Base-by-base conservation (phyloP, 805 yeast species). In the Yamadazyma kitorensis region DNA sequence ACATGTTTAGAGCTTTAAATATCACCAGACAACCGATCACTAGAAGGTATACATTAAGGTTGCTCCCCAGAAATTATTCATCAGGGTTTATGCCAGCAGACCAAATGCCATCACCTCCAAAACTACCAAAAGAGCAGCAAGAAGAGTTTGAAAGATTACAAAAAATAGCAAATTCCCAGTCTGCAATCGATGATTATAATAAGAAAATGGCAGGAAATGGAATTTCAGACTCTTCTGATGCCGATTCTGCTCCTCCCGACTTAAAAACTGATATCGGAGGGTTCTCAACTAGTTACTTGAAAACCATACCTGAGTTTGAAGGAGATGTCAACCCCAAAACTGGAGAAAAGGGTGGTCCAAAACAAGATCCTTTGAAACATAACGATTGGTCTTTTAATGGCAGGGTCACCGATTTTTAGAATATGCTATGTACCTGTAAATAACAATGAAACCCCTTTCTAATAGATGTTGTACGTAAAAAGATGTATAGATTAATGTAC, bases 311-410 rank as follows among this genome's bases (percentile, higher is more conserved):
- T 2, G 98, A 93, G 52, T 93, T 93, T 54, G 96, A 89, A 59
- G 98, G 98, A 1, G 89, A 88, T 42, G 78, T 72, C 12, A 93
- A 93, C 54, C 98, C 98, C 0, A 74, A 68, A 38, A 93, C 98
- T 1, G 98, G 98, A 3, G 98, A 93, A 61, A 70, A 82, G 15
- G 96, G 96, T 30, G 98, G 98, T 0, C 98, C 98, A 17, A 93
- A 93, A 53, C 98, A 93, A 58, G 97, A 93, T 53, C 98, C 98
- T 0, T 70, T 87, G 44, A 78, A 80, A 49, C 91, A 86, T 49
- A 88, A 88, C 12, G 59, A 59, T 32, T 93, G 94, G 77, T 82
- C 96, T 6, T 93, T 82, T 59, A 91, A 93, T 53, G 98, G 98
- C 0, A 76, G 98, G 54, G 96, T 87, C 19, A 91, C 98, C 2